phyloP scores from a whole-genome alignment of 208 protist species.

The Spongospora subterranea region DNA sequence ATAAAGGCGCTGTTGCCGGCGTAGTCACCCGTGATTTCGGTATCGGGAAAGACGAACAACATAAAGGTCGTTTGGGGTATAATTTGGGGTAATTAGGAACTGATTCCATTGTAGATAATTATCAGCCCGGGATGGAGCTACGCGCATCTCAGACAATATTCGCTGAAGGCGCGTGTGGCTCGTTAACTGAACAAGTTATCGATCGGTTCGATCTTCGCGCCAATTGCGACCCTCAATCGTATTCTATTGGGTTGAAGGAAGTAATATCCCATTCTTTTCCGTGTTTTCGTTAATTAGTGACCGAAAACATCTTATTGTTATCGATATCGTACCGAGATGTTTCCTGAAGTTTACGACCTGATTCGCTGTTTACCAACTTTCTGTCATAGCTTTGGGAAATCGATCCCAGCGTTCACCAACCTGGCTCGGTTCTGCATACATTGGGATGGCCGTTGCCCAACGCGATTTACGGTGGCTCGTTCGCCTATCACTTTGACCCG shows the following conservation, averaged over 20 bases:
- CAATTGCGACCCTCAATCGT: conserved; percentile 86
- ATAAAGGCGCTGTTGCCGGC: conserved; percentile 76
- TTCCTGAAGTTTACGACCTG: no score
- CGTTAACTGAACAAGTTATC: conserved; percentile 73
- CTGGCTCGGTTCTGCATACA: conserved; percentile 90
- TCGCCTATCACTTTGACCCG: conserved; percentile 93
- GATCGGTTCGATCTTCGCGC: conserved; percentile 56
- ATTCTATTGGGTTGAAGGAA: conserved; percentile 93
- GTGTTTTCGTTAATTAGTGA: no score
- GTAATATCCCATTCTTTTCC: background rate
- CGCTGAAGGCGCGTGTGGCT: conserved; percentile 94
- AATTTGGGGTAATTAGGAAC: background rate
- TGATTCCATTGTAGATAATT: conserved; percentile 73
- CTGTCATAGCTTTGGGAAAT: conserved; percentile 90
- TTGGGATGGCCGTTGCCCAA: conserved; percentile 82
- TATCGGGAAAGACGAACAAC: conserved; percentile 86
- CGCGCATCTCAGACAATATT: conserved; percentile 91
- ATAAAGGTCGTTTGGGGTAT: conserved; percentile 73
- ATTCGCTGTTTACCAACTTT: no score
- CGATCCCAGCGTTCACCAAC: conserved; percentile 80
- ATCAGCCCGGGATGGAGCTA: conserved; percentile 92
- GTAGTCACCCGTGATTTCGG: conserved; percentile 81
- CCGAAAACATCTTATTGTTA: background rate
- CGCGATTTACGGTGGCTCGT: conserved; percentile 92
- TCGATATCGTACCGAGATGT: no score